A percentile compares a stretch with the other conserved stretches of the same genome.
Evolutionary conservation across 2,329 filamentous ascomycete species (phyloP).

Genomic region (Clarireedia monteithiana): DNA sequence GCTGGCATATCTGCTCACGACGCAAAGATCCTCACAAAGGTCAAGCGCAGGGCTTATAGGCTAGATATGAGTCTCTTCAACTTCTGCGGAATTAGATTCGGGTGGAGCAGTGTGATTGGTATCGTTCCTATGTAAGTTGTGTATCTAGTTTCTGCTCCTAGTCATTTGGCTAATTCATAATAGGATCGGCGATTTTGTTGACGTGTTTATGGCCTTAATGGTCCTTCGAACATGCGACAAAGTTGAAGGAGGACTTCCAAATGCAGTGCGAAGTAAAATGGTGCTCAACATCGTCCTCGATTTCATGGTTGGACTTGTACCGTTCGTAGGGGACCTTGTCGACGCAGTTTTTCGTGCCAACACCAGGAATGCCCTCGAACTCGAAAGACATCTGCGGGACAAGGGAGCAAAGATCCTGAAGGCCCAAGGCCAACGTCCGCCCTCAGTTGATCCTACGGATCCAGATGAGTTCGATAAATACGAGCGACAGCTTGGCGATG

Average conservation of each 20-base stretch:
- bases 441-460: constrained; percentile 44
- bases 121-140: constrained; percentile 67
- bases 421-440: constrained; percentile 38
- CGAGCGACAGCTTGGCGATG: constrained; percentile 16
- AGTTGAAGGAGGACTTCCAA: constrained; percentile 69
- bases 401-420: constrained; percentile 54
- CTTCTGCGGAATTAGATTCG: constrained; percentile 74
- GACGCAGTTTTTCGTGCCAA: constrained; percentile 68
- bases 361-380: constrained; percentile 63
- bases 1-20: constrained; percentile 79
- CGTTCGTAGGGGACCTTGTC: constrained; percentile 66
- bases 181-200: constrained; percentile 67
- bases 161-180: constrained; percentile 18
- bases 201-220: constrained; percentile 66
- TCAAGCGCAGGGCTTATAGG: constrained; percentile 77
- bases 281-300: constrained; percentile 70
- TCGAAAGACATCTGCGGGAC: constrained; percentile 56
- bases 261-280: constrained; percentile 60
- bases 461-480: constrained; percentile 41
- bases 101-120: constrained; percentile 82
- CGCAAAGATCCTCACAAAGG: constrained; percentile 71
- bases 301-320: constrained; percentile 65
- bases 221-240: constrained; percentile 65
- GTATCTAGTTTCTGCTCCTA: constrained; percentile 12
- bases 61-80: constrained; percentile 82